Evolutionary conservation across 2,329 filamentous ascomycete species (phyloP), one percentile per base, ranked within the genome.

Genomic region (Diaporthe australafricana): DNA sequence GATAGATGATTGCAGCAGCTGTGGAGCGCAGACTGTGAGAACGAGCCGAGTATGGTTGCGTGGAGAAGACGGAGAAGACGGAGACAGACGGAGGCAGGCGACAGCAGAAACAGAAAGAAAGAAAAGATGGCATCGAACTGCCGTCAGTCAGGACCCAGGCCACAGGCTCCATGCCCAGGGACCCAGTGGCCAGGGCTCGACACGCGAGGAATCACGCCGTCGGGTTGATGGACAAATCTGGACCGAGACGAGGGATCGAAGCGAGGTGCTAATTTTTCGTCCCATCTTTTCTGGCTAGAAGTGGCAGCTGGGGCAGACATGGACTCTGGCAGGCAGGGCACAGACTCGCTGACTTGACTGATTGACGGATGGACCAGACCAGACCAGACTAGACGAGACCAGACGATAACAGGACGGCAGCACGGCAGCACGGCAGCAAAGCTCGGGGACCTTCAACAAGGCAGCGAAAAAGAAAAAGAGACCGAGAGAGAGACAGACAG

Each of bases 201-300:
- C 52, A 68, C 52, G 66, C 52, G 66, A 57, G 52, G 52, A 68
- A 57, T 48, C 52, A 68, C 52, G 52, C 66, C 66, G 40, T 47
- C 52, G 50, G 42, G 38, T 38, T 53, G 14, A 35, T 47, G 65
- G 65, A 32, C 48, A 14, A 68, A 35, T 56, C 52, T 56, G 50
- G 38, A 32, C 50, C 65, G 30, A 40, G 60, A 38, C 60, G 45
- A 38, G 60, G 60, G 42, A 50, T 65, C 60, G 60, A 65, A 65
- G 60, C 60, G 60, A 65, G 60, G 60, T 65, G 60, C 60, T 50
- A 65, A 25, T 50, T 50, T 35, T 65, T 65, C 60, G 60, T 65
- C 60, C 60, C 60, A 50, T 65, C 60, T 65, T 25, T 32, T 25
- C 30, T 35, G 42, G 20, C 27, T 27, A 12, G 30, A 40, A 30